Base-by-base conservation (phyloP, 495 filamentous ascomycete genomes). In the Pseudevernia furfuracea region DNA sequence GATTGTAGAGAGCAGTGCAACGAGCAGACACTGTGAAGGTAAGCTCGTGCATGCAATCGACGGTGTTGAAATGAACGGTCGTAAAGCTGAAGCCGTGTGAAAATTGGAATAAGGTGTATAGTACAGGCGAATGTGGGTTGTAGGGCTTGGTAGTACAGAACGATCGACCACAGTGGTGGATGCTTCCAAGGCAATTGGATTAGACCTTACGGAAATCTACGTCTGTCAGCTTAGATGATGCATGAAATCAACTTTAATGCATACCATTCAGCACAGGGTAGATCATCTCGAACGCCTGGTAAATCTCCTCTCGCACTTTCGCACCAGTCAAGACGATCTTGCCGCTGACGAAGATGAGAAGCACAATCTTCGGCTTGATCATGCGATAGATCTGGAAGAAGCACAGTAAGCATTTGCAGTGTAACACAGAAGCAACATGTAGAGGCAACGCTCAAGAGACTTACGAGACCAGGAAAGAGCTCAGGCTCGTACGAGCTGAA, bases 301-400 rank as follows among this genome's bases (percentile, higher is more conserved):
- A 98, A 71, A 98, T 97, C 80, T 98, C 94, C 79, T 98, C 94
- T 66, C 94, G 89, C 63, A 98, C 93, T 76, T 98, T 97, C 60
- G 94, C 94, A 68, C 94, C 94, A 63, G 95, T 98, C 75, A 98
- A 80, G 72, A 97, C 95, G 66, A 97, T 98, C 84, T 97, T 97
- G 69, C 94, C 94, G 71, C 89, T 93, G 74, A 98, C 94, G 81
- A 98, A 98, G 74, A 98, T 97, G 77, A 98, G 77, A 23, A 98
- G 89, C 30, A 98, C 94, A 67, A 98, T 97, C 87, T 97, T 97
- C 32, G 94, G 94, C 83, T 97, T 96, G 84, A 97, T 97, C 94
- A 98, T 98, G 76, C 94, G 91, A 76, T 98, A 98, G 81, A 98
- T 98, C 52, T 55, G 30, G 6, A 34, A 7, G 30, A 21, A 5